Evolutionary conservation across 2,329 filamentous ascomycete genomes (phyloP).

Genomic region (Diaporthe ilicicola): DNA sequence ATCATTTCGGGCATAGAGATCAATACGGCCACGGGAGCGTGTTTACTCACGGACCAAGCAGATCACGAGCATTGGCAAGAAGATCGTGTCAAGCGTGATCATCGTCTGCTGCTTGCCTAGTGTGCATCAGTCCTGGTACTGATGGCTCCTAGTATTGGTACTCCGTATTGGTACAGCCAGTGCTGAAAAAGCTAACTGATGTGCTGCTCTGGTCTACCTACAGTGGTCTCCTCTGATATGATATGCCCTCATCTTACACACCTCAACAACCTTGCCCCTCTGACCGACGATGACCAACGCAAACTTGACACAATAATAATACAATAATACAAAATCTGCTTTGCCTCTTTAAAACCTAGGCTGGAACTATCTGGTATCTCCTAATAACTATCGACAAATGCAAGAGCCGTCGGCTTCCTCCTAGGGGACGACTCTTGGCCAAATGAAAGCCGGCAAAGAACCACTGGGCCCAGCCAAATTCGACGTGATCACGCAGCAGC

Average conservation of each 20-base stretch:
- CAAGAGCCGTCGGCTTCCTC: not conserved
- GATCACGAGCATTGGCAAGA: conserved; percentile 19
- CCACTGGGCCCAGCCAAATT: not conserved
- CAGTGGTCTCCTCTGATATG: not conserved
- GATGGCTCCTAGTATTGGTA: too few relatives aligned
- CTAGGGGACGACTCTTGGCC: not conserved
- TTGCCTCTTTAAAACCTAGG: not conserved
- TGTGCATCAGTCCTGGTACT: not conserved
- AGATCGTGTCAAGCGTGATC: too few relatives aligned
- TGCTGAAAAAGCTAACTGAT: not conserved
- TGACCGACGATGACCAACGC: not conserved
- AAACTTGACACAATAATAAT: not conserved
- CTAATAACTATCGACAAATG: conserved; percentile 2
- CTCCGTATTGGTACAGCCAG: not conserved
- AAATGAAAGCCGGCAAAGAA: not conserved
- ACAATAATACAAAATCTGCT: not conserved
- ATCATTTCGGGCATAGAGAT: conserved; percentile 16
- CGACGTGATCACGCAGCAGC: not conserved
- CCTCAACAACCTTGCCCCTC: not conserved
- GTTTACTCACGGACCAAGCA: conserved; percentile 4
- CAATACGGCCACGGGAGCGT: conserved; percentile 19
- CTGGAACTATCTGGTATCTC: conserved; percentile 26
- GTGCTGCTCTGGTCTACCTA: not conserved
- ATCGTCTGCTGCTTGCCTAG: not conserved
- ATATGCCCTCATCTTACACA: not conserved